Evolutionary conservation across 2,329 filamentous ascomycete species (phyloP).

Genomic region (Fusarium sp.): DNA sequence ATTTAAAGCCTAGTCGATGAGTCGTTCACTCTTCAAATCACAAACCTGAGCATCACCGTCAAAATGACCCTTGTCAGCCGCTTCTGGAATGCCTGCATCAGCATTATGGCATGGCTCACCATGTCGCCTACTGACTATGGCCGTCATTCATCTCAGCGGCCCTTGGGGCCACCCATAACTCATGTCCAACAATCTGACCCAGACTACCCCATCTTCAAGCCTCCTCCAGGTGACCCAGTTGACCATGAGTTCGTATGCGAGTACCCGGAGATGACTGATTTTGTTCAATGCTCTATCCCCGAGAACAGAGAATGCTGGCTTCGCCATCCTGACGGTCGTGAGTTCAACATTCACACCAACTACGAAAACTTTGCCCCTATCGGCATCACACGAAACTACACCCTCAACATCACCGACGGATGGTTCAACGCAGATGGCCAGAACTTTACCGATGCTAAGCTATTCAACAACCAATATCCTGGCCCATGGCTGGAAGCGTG

Average conservation of each 20-base stretch:
- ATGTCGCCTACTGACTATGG: constrained; percentile 25
- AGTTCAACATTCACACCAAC: constrained; percentile 43
- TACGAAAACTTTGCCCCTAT: constrained; percentile 39
- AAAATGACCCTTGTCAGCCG: constrained; percentile 31
- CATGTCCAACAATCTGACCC: not conserved
- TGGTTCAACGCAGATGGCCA: constrained; percentile 38
- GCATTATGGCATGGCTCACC: constrained; percentile 33
- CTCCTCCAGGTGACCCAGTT: constrained; percentile 12
- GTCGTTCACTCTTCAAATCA: not conserved
- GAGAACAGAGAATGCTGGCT: constrained; percentile 45
- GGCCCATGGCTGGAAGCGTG: constrained; percentile 45
- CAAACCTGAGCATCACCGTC: not conserved
- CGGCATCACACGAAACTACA: constrained; percentile 37
- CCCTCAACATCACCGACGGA: constrained; percentile 29
- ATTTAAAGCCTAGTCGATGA: not conserved
- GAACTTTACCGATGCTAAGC: constrained; percentile 32
- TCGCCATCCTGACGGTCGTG: constrained; percentile 24
- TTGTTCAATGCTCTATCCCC: constrained; percentile 37
- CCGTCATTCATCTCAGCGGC: constrained; percentile 14
- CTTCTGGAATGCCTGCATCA: constrained; percentile 33
- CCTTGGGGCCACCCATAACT: constrained; percentile 11
- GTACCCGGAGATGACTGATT: constrained; percentile 41
- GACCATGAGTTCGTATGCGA: constrained; percentile 41
- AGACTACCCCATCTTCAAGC: constrained; percentile 18
- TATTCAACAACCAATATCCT: constrained; percentile 43